phyloP scores from a whole-genome alignment of 139 green algal genomes.

The Closterium sp. region DNA sequence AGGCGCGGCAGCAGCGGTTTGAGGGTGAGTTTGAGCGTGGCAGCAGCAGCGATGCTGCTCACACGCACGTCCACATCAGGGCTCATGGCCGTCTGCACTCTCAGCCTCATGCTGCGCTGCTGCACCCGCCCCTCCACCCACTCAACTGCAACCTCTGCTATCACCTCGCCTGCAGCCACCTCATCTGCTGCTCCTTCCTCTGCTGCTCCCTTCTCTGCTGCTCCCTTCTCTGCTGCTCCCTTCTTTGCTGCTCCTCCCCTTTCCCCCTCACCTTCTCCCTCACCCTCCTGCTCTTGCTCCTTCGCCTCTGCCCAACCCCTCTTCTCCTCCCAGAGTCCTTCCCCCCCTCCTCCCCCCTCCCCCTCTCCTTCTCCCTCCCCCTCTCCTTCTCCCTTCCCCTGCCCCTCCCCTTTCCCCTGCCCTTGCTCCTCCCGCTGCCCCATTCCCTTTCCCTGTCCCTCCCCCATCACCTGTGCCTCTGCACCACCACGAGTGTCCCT shows the following conservation, averaged over 20 bases:
- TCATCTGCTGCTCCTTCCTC: too few relatives aligned
- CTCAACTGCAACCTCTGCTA: background rate
- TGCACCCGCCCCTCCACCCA: background rate
- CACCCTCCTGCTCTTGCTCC: background rate
- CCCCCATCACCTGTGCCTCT: too few relatives aligned
- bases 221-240: background rate
- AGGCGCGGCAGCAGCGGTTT: slow-evolving; percentile 18
- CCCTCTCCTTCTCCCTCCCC: background rate
- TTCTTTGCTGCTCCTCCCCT: background rate
- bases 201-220: too few relatives aligned
- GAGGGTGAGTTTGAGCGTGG: background rate
- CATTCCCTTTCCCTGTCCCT: too few relatives aligned
- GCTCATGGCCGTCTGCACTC: background rate
- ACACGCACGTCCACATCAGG: background rate
- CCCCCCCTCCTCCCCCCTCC: background rate
- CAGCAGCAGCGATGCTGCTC: background rate
- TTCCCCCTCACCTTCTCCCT: background rate
- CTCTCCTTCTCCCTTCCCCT: background rate
- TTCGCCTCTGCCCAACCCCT: background rate
- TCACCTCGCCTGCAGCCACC: background rate
- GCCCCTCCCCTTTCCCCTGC: too few relatives aligned
- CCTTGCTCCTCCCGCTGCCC: background rate
- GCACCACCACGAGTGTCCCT: too few relatives aligned
- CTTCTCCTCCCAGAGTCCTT: background rate
- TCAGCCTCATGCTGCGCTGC: background rate